Base-by-base conservation (phyloP, 2,329 filamentous ascomycete species). In the Diatrype stigma region DNA sequence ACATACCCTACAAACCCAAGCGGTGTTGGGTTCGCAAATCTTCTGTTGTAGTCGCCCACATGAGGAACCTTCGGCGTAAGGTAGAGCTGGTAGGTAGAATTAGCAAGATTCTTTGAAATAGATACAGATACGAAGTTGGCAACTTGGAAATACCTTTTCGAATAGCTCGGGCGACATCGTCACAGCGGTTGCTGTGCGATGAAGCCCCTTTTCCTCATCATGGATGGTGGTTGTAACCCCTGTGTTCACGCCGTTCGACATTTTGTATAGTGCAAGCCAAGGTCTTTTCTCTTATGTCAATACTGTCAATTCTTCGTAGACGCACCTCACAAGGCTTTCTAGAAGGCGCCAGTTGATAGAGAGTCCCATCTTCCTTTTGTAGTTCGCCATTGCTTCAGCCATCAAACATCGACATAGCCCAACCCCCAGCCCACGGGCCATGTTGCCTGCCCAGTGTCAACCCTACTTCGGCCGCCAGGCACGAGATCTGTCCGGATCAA, bases 101-200 rank as follows among this genome's bases (percentile, higher is more conserved):
- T 17, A 59, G 47, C 32, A 30, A 30, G 17, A 23, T 22, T 30
- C 21, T 16, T 2, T 3, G 5, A 14, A 11, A 45, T 16, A 37
- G 34, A 37, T 37, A 37, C 12, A n/a, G 7, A 42, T n/a, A n/a
- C n/a, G n/a, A n/a, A n/a, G n/a, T 21, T 19, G 17, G n/a, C 11
- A 21, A 3, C n/a, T 3, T 22, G 8, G 21, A n/a, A 42, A 44
- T 46, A 62, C 63, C 55, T 69, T 70, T 54, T 70, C 68, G 37
- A 71, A 71, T 6, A 71, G 63, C 59, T 70, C 68, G 12, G 66
- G 67, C 1, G 68, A 67, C 65, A 70, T 70, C 11, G 67, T 70
- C 23, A 71, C 67, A 7, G 59, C 60, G 2, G 68, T 70, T 1
- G 63, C 60, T 0, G 67, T 64, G 28, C 63, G 55, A 42, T 65